These are phyloP conservation scores for Penstemon eatonii DNA, from an alignment of 257 asterid species.

Conservation along the genomic window DNA sequence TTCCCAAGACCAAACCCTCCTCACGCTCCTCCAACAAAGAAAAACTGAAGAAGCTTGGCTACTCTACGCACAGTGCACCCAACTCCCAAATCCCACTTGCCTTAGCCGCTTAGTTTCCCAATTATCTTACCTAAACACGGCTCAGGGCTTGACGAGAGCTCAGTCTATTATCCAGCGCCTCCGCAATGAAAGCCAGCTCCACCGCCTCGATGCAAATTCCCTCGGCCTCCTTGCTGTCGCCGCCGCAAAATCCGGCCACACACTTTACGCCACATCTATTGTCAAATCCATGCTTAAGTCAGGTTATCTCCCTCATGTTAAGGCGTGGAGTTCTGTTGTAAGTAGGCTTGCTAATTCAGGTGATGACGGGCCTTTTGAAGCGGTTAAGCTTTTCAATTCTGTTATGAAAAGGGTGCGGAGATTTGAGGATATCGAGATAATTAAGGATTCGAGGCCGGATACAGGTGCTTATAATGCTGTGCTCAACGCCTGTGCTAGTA, in stretches of 20 bases:
- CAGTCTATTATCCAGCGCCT: constrained; percentile 83
- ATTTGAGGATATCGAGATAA: constrained; percentile 46
- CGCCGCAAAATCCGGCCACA: constrained; percentile 84
- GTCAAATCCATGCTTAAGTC: constrained; percentile 87
- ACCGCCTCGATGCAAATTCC: constrained; percentile 89
- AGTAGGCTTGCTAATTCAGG: constrained; percentile 74
- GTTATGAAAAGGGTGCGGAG: constrained; percentile 53
- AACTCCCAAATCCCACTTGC: constrained; percentile 77
- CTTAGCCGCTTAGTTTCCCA: constrained; percentile 90
- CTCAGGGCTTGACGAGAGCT: constrained; percentile 60
- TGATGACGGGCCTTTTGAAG: constrained; percentile 82
- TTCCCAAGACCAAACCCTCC: constrained; percentile 55
- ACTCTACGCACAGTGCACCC: constrained; percentile 49
- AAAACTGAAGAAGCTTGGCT: constrained; percentile 91
- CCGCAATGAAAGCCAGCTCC: constrained; percentile 74
- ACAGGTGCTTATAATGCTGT: constrained; percentile 89
- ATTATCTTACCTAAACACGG: constrained; percentile 70
- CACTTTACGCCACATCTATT: constrained; percentile 78
- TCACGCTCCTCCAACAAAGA: constrained; percentile 69
- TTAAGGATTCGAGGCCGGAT: constrained; percentile 70
- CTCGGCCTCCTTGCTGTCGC: constrained; percentile 92
- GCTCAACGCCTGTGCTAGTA: constrained; percentile 84
- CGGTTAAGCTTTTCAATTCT: constrained; percentile 56
- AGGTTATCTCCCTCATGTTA: constrained; percentile 88
- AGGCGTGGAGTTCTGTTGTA: constrained; percentile 93